Conservation (phyloP, 352 stramenopile species). For the Hyaloperonospora arabidopsidis region DNA sequence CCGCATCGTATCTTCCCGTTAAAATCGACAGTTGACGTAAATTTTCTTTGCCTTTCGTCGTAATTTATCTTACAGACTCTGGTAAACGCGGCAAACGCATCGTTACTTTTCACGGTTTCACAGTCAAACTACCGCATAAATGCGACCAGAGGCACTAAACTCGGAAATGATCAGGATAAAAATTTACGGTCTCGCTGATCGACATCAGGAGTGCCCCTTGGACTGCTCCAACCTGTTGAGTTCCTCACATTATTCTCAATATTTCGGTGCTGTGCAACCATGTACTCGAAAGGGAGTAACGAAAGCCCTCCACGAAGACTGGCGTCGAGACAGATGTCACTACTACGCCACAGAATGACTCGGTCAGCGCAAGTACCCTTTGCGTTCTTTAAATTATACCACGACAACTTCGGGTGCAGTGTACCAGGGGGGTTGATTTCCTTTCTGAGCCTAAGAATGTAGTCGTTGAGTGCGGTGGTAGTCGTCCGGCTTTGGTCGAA, state of each 20-base stretch:
- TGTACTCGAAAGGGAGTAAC: constrained; percentile 72
- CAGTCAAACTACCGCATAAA: constrained; percentile 94
- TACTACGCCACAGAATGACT: constrained; percentile 60
- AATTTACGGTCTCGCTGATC: constrained; percentile 18
- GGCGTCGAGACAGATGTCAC: constrained; percentile 63
- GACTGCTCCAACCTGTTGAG: constrained; percentile 23
- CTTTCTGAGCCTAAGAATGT: constrained; percentile 84
- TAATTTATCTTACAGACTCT: constrained; percentile 69
- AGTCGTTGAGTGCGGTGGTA: constrained; percentile 89
- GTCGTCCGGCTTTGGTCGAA: constrained; percentile 85
- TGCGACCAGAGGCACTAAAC: constrained; percentile 93
- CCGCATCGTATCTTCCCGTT: constrained; percentile 46
- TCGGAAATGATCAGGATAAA: constrained; percentile 93
- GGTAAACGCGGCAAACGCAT: constrained; percentile 63
- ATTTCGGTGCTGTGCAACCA: constrained; percentile 56
- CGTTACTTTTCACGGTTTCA: constrained; percentile 96
- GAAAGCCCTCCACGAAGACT: constrained; percentile 60
- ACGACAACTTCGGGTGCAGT: constrained; percentile 43
- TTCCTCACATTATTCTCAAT: constrained; percentile 29
- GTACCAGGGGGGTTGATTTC: constrained; percentile 88
- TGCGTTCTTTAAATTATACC: constrained; percentile 67
- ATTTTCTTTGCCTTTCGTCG: constrained; percentile 71
- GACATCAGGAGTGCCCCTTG: constrained; percentile 15
- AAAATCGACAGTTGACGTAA: constrained; percentile 82
- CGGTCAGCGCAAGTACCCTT: constrained; percentile 64